phyloP scores from a whole-genome alignment of 1,284 basidiomycete genomes.

The Ceratobasidium sp. region DNA sequence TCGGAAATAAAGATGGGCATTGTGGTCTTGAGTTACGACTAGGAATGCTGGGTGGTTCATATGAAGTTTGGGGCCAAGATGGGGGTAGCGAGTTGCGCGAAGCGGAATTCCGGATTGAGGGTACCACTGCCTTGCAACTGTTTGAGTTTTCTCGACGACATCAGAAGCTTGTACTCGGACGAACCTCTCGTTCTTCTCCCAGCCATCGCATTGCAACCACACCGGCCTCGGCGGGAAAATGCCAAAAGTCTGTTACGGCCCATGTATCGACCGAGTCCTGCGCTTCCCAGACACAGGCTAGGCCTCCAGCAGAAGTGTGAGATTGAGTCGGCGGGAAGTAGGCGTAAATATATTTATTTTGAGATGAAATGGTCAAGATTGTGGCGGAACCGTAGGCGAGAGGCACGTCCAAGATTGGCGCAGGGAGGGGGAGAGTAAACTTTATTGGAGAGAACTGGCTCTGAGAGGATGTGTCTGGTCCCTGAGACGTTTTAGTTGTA shows the following conservation, averaged over 20 bases:
- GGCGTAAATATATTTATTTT: conserved; percentile 76
- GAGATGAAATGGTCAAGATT: conserved; percentile 69
- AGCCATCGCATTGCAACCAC: conserved; percentile 75
- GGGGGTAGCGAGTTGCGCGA: conserved; percentile 48
- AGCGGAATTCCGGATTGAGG: conserved; percentile 28
- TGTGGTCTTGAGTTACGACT: conserved; percentile 69
- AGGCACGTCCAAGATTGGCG: conserved; percentile 62
- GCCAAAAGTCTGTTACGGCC: conserved; percentile 71
- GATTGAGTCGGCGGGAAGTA: conserved; percentile 68
- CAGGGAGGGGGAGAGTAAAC: conserved; percentile 69
- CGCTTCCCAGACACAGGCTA: conserved; percentile 75
- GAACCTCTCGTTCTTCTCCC: conserved; percentile 70
- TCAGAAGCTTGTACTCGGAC: conserved; percentile 44
- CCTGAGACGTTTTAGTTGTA: conserved; percentile 4
- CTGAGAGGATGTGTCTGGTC: conserved; percentile 33
- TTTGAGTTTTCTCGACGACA: not conserved
- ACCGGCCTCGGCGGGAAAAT: conserved; percentile 65
- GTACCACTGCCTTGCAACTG: conserved; percentile 40
- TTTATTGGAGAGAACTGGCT: conserved; percentile 17
- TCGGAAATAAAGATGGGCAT: conserved; percentile 35
- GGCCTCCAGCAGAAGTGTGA: conserved; percentile 65
- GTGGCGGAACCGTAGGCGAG: conserved; percentile 71
- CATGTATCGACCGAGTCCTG: conserved; percentile 71
- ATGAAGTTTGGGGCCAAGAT: conserved; percentile 60
- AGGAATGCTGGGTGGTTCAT: conserved; percentile 67